A percentile compares a stretch with the other conserved stretches of the same genome.
These are phyloP conservation scores for Hirsutella rhossiliensis DNA, from an alignment of 2,329 filamentous ascomycete genomes.

Conservation along the genomic window DNA sequence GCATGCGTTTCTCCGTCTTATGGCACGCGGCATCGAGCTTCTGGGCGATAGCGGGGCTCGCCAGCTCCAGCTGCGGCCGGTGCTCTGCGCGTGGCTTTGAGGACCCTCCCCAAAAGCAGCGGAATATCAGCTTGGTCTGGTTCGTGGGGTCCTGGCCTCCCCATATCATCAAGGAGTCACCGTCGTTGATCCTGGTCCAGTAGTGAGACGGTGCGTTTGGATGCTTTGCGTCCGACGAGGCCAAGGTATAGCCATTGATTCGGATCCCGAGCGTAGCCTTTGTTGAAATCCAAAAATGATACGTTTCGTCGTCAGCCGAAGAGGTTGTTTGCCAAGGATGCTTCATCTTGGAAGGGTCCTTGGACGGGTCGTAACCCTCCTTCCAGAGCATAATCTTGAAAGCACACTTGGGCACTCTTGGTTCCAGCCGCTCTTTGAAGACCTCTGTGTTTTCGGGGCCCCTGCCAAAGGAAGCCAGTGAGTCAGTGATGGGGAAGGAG, in stretches of 20 bases:
- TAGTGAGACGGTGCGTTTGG: slow-evolving; percentile 40
- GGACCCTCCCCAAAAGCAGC: slow-evolving; percentile 45
- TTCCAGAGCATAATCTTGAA: slow-evolving; percentile 69
- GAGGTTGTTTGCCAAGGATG: slow-evolving; percentile 25
- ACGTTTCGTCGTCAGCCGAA: slow-evolving; percentile 34
- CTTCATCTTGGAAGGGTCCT: slow-evolving; percentile 42
- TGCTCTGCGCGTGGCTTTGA: slow-evolving; percentile 23
- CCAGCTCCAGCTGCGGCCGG: slow-evolving; percentile 17
- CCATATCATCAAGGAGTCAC: slow-evolving; percentile 68
- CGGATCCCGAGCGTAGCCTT: slow-evolving; percentile 65
- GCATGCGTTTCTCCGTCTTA: slow-evolving; percentile 31
- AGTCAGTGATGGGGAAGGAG: slow-evolving; percentile 52
- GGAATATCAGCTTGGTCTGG: slow-evolving; percentile 36
- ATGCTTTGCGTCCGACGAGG: slow-evolving; percentile 40
- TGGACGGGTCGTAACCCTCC: slow-evolving; percentile 49
- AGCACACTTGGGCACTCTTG: slow-evolving; percentile 68
- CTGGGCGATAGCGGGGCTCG: slow-evolving; percentile 25
- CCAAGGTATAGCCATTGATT: slow-evolving; percentile 61
- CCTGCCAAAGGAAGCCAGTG: slow-evolving; percentile 68
- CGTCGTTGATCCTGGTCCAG: slow-evolving; percentile 62
- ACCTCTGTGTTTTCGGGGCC: slow-evolving; percentile 54
- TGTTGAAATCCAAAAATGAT: slow-evolving; percentile 65
- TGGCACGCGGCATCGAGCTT: slow-evolving; percentile 37
- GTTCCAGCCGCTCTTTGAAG: slow-evolving; percentile 51
- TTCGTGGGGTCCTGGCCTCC: slow-evolving; percentile 28